Evolutionary conservation across 495 filamentous ascomycete species (phyloP).

Genomic region (Tricharina praecox): DNA sequence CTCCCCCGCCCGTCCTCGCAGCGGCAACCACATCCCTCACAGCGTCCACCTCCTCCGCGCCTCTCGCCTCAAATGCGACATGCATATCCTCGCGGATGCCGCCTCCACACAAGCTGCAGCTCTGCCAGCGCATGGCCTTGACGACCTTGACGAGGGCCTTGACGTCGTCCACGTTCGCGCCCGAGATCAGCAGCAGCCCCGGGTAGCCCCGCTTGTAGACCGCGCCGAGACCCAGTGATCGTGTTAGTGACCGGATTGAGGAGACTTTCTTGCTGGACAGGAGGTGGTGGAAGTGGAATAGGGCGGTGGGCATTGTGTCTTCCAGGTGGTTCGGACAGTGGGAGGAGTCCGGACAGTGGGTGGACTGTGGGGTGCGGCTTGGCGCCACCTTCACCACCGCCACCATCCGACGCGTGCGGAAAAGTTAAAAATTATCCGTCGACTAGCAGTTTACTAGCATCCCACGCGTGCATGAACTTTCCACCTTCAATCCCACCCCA

Average conservation of each 20-base stretch:
- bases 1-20: not conserved
- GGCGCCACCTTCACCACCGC: too few relatives aligned
- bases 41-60: not conserved
- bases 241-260: not conserved
- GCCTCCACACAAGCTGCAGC: not conserved
- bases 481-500: too few relatives aligned
- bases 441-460: too few relatives aligned
- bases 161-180: not conserved
- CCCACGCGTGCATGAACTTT: too few relatives aligned
- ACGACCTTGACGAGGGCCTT: not conserved
- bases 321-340: too few relatives aligned
- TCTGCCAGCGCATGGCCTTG: slow-evolving; percentile 5
- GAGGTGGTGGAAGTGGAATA: not conserved
- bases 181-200: not conserved
- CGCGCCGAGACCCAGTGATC: not conserved
- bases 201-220: slow-evolving; percentile 5
- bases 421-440: too few relatives aligned
- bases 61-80: not conserved
- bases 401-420: too few relatives aligned
- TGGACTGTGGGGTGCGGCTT: too few relatives aligned
- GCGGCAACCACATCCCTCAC: not conserved
- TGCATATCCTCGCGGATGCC: not conserved
- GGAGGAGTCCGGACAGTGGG: too few relatives aligned
- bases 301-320: not conserved
- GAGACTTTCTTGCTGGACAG: not conserved